Conservation (phyloP, 2,329 filamentous ascomycete genomes). For the Metarhizium robertsii region DNA sequence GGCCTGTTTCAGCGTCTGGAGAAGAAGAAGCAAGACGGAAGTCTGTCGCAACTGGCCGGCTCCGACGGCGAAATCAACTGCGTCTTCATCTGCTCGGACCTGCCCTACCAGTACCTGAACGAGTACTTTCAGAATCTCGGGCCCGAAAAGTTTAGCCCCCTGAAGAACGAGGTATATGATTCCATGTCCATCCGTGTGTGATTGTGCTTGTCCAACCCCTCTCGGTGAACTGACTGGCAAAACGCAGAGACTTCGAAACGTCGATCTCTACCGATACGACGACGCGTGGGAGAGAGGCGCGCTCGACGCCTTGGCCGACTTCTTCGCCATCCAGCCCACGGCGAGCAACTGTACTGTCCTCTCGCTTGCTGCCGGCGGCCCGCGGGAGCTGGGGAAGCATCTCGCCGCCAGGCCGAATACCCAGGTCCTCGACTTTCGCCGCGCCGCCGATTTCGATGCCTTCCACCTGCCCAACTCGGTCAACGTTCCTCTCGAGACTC, state of each 20-base stretch:
- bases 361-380: conserved; percentile 10
- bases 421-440: conserved; percentile 34
- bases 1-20: conserved; percentile 40
- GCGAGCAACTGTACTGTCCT: conserved; percentile 15
- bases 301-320: conserved; percentile 26
- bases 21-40: conserved; percentile 35
- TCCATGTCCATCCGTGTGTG: not conserved
- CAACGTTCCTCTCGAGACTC: conserved; percentile 33
- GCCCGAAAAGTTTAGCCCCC: conserved; percentile 35
- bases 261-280: conserved; percentile 46
- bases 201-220: too few relatives aligned
- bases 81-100: conserved; percentile 52
- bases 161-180: conserved; percentile 29
- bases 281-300: conserved; percentile 42
- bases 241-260: conserved; percentile 32
- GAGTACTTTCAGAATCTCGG: conserved; percentile 49
- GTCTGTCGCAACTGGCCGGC: conserved; percentile 33
- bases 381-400: conserved; percentile 16
- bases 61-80: conserved; percentile 38
- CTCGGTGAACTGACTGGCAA: not conserved
- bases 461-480: conserved; percentile 36
- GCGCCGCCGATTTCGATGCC: conserved; percentile 28
- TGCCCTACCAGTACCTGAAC: conserved; percentile 52
- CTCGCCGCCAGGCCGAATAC: conserved; percentile 18
- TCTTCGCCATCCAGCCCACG: conserved; percentile 18